Evolutionary conservation across 1,284 basidiomycete species (phyloP).

Genomic region (Apiotrichum sp.): DNA sequence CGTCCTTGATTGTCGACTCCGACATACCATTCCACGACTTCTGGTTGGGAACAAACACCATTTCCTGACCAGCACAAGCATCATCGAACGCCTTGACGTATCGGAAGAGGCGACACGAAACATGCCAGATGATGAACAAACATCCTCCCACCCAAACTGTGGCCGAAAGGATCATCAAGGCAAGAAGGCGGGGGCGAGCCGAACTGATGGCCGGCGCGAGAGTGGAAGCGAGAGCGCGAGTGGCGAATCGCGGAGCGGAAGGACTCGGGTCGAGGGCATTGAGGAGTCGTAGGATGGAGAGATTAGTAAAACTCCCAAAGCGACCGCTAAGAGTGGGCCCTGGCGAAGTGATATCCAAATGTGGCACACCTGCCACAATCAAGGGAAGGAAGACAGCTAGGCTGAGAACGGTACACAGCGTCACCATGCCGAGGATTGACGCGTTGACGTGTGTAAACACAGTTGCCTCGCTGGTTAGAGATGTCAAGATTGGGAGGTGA

Average conservation of each 20-base stretch:
- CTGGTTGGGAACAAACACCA: conserved; percentile 59
- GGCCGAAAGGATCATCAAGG: conserved; percentile 59
- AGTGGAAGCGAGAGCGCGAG: neutral
- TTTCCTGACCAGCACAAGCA: conserved; percentile 60
- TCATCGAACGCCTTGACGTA: conserved; percentile 59
- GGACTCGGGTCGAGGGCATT: conserved; percentile 55
- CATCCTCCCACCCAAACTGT: conserved; percentile 60
- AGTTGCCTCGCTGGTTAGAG: no score
- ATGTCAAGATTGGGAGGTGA: no score
- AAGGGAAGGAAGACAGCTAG: conserved; percentile 63
- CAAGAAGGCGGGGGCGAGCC: conserved; percentile 56
- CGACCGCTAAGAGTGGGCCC: conserved; percentile 54
- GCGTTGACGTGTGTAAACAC: no score
- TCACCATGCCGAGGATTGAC: no score
- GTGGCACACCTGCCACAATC: conserved; percentile 62
- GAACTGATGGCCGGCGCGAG: conserved; percentile 36
- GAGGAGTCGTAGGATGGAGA: conserved; percentile 65
- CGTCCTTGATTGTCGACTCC: conserved; percentile 46
- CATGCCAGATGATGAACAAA: conserved; percentile 59
- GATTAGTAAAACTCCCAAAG: conserved; percentile 63
- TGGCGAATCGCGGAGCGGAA: conserved; percentile 29
- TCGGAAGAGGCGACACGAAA: conserved; percentile 56
- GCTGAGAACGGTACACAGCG: conserved; percentile 45
- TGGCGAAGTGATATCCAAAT: conserved; percentile 55
- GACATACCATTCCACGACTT: conserved; percentile 60